Base-by-base conservation (phyloP, 2,329 filamentous ascomycete genomes). In the Didymella arachidicola region DNA sequence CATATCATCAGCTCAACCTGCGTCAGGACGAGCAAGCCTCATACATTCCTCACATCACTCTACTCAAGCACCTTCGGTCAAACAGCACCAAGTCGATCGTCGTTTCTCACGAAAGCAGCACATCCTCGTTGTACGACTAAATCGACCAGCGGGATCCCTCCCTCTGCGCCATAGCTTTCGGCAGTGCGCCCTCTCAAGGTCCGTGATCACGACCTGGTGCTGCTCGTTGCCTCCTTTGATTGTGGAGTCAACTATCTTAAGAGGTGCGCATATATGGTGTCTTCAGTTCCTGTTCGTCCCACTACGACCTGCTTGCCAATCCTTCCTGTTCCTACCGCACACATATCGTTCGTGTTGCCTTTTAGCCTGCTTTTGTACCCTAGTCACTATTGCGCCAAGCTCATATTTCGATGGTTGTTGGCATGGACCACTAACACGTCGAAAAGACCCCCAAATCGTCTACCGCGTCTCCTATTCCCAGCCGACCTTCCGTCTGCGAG, bases 211-310 rank as follows among this genome's bases (percentile, higher is more conserved):
- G 34, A 45, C 53, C 56, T 64, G 62, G 63, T 68, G 63, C 69
- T 70, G 62, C 61, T 69, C 68, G 59, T 64, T 64, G 53, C 63
- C 63, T 52, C 61, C 57, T 63, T 62, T 29, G 18, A 65, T 59
- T 55, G 63, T 60, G 64, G 64, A 65, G 57, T 63, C 65, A 65
- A 63, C 64, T 65, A 47, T 61, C 57, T 65, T 67, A 68, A 59
- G 52, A 72, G 69, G 72, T 75, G 66, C 64, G 72, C 69, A 65
- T 71, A 72, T 72, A 72, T 68, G 27, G 14, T 69, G 64, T 65
- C 58, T 63, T 62, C 59, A 45, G 54, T 56, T 60, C 66, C 64
- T 59, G 69, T 64, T 57, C 58, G 58, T 60, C 67, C 63, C 64
- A 61, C 59, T 67, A 64, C 60, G 56, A 49, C 56, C 61, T 53